phyloP scores from a whole-genome alignment of 352 stramenopile species.

The Phytophthora idaei region DNA sequence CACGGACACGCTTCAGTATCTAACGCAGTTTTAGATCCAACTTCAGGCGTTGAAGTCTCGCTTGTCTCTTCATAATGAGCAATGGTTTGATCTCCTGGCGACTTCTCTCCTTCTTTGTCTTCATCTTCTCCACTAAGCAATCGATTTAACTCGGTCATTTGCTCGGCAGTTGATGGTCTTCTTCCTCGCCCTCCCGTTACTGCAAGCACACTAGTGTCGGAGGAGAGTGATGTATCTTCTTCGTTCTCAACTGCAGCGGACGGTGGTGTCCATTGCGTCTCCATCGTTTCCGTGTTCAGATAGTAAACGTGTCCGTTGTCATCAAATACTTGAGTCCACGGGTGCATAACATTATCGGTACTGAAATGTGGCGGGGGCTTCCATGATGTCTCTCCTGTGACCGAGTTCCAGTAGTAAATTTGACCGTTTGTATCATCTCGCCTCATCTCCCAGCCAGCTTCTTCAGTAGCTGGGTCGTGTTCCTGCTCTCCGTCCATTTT shows the following conservation, averaged over 20 bases:
- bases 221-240: background rate
- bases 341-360: constrained; percentile 3
- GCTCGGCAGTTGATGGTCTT: constrained; percentile 60
- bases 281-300: constrained; percentile 57
- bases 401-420: constrained; percentile 56
- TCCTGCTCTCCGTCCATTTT: constrained; percentile 20
- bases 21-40: constrained; percentile 1
- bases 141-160: constrained; percentile 66
- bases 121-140: constrained; percentile 53
- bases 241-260: constrained; percentile 5
- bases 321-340: constrained; percentile 53
- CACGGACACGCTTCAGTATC: constrained; percentile 35
- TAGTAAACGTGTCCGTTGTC: constrained; percentile 55
- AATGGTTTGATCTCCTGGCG: background rate
- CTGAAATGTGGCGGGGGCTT: constrained; percentile 25
- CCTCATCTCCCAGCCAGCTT: constrained; percentile 48
- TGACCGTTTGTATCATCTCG: constrained; percentile 51
- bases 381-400: constrained; percentile 66
- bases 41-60: background rate
- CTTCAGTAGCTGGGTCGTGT: background rate
- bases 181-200: constrained; percentile 22
- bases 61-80: background rate
- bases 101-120: constrained; percentile 26
- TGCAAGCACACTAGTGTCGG: constrained; percentile 2
- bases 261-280: constrained; percentile 57